phyloP scores from a whole-genome alignment of 495 filamentous ascomycete species.

The Thozetella sp. region DNA sequence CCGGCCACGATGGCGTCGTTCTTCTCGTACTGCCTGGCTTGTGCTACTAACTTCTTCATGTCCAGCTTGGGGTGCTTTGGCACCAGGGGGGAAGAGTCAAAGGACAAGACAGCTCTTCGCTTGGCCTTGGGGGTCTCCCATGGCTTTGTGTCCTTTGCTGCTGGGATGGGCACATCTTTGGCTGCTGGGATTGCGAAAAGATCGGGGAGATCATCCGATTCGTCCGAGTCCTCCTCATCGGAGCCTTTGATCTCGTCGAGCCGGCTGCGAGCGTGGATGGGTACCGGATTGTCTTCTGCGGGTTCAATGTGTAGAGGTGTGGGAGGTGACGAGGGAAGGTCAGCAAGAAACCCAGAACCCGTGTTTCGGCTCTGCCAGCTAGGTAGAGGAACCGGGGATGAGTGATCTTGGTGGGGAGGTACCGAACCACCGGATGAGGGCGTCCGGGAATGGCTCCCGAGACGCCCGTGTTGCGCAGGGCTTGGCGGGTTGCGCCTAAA shows the following conservation, averaged over 20 bases:
- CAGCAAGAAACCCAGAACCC: background rate
- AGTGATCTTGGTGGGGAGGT: background rate
- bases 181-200: conserved; percentile 13
- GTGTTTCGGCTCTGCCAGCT: background rate
- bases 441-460: background rate
- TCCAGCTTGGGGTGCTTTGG: conserved; percentile 65
- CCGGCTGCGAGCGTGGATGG: conserved; percentile 18
- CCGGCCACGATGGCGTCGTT: conserved; percentile 57
- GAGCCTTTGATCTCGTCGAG: conserved; percentile 63
- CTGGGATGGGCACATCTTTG: conserved; percentile 1
- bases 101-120: conserved; percentile 30
- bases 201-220: conserved; percentile 20
- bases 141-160: background rate
- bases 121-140: conserved; percentile 38
- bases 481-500: background rate
- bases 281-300: conserved; percentile 18
- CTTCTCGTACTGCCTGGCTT: conserved; percentile 49
- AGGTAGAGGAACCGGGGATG: background rate
- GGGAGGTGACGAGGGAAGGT: background rate
- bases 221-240: conserved; percentile 68
- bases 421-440: too few species aligned
- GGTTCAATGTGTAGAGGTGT: conserved; percentile 17
- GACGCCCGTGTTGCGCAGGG: background rate
- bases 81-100: conserved; percentile 41
- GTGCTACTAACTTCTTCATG: conserved; percentile 60